Base-by-base conservation (phyloP, 2,329 filamentous ascomycete genomes). In the Penicillium italicum region DNA sequence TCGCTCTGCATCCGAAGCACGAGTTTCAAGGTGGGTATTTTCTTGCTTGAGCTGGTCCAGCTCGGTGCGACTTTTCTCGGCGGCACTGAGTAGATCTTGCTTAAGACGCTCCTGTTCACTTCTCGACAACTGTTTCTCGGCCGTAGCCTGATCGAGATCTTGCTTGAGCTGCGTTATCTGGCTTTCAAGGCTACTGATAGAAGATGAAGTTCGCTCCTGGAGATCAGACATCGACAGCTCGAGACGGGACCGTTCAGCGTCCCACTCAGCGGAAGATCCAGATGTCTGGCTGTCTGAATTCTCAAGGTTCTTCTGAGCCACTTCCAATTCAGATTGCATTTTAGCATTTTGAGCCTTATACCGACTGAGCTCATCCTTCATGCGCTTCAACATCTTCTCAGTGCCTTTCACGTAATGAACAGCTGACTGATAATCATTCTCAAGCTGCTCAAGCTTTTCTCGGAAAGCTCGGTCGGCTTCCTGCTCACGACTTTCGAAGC, bases 371-470 rank as follows among this genome's bases (percentile, higher is more conserved):
- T 99, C 94, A 68, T 97, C 91, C 78, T 97, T 97, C 82, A 99
- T 93, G 74, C 95, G 93, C 75, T 94, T 92, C 46, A 99, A 84
- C 91, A 99, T 97, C 82, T 97, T 97, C 76, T 99, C 94, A 1
- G 94, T 97, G 56, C 94, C 94, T 75, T 96, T 95, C 64, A 99
- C 90, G 69, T 99, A 99, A 74, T 97, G 94, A 47, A 97, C 92
- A 16, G 94, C 93, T 40, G 94, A 96, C 74, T 97, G 91, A 72
- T 99, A 97, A 72, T 99, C 94, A 70, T 92, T 96, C 75, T 97
- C 92, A 31, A 99, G 85, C 70, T 96, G 92, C 56, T 90, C 85
- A 50, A 99, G 82, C 74, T 97, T 97, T 72, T 97, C 92, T 59
- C 92, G 89, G 76, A 96, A 97, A 44, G 89, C 84, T 53, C 85